Evolutionary conservation across 2,329 filamentous ascomycete species (phyloP), one percentile per base, ranked within the genome.

Genomic region (Rutstroemia sp.): DNA sequence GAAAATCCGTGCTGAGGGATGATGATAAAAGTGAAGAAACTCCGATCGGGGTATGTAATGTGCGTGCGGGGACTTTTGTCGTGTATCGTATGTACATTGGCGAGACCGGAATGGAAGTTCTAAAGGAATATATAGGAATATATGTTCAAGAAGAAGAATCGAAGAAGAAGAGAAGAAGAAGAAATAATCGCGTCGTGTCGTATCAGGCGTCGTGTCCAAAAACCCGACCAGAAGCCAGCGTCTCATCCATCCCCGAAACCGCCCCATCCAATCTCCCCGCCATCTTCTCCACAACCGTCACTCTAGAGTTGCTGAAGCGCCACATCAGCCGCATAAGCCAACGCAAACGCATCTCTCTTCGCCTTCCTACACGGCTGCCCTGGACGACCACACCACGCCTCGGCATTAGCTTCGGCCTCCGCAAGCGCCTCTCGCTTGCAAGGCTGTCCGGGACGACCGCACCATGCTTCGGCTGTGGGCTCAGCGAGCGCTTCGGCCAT

Each of bases 281-380:
- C 39, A 42, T 42, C 39, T 17, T 19, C 17, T n/a, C n/a, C 14
- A 42, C 39, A 23, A 46, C 12, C 34, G 48, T 44, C 5, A 14
- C 14, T 46, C 48, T 59, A 60, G 10, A 61, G 42, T 23, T 55
- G 47, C 17, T 12, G 17, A 44, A 61, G 56, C 42, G 48, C 54
- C 34, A 57, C 17, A 44, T 60, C 57, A 37, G 56, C 59, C 45
- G 61, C 61, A 34, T 58, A 49, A 4, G 60, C 58, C 19, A 59
- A 27, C 23, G 58, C 60, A 16, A 41, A 44, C 19, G 58, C 56
- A 54, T 59, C 46, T 49, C 58, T 48, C 44, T 58, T 57, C 2
- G 58, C 60, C 51, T 65, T 65, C n/a, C 57, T 51, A 19, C 62
- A 63, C 37, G 54, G 48, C 51, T 63, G 57, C 10, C 61, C 63